Evolutionary conservation across 2,329 filamentous ascomycete species (phyloP).

Genomic region (Fusarium multiceps): DNA sequence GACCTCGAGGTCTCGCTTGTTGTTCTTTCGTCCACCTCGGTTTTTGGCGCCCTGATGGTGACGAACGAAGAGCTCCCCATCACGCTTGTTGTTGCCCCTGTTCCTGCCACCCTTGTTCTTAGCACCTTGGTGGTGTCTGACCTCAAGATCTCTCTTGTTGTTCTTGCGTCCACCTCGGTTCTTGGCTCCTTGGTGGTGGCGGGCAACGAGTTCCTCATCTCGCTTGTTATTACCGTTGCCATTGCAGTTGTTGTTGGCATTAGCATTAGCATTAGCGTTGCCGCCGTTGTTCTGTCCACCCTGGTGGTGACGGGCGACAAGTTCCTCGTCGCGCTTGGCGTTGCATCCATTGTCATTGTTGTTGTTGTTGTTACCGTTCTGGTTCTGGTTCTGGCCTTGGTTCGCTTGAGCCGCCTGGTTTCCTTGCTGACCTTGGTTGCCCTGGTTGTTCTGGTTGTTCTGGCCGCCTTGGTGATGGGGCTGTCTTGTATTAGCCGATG

Average conservation of each 20-base stretch:
- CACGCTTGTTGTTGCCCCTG: background rate
- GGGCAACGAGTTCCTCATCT: background rate
- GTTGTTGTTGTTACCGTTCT: conserved; percentile 1
- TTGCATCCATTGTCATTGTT: conserved; percentile 9
- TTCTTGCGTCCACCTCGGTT: background rate
- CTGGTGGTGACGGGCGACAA: conserved; percentile 17
- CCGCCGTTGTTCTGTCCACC: conserved; percentile 1
- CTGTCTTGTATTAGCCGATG: background rate
- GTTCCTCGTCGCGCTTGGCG: conserved; percentile 11
- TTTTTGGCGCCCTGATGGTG: background rate
- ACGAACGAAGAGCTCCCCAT: background rate
- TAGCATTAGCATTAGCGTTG: conserved; percentile 1
- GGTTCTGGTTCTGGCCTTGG: conserved; percentile 6
- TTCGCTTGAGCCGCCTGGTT: conserved; percentile 2
- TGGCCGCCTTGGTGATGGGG: conserved; percentile 19
- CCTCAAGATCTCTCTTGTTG: background rate
- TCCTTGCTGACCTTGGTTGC: background rate
- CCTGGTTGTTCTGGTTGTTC: background rate
- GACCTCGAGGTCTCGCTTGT: background rate
- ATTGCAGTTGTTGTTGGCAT: conserved; percentile 1
- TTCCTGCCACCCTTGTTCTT: background rate
- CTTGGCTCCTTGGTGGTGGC: background rate
- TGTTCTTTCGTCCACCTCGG: background rate
- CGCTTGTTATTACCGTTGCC: background rate
- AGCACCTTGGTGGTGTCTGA: background rate